These are phyloP conservation scores for Sarcodon aspratus DNA, from an alignment of 768 basidiomycete genomes.

Conservation along the genomic window DNA sequence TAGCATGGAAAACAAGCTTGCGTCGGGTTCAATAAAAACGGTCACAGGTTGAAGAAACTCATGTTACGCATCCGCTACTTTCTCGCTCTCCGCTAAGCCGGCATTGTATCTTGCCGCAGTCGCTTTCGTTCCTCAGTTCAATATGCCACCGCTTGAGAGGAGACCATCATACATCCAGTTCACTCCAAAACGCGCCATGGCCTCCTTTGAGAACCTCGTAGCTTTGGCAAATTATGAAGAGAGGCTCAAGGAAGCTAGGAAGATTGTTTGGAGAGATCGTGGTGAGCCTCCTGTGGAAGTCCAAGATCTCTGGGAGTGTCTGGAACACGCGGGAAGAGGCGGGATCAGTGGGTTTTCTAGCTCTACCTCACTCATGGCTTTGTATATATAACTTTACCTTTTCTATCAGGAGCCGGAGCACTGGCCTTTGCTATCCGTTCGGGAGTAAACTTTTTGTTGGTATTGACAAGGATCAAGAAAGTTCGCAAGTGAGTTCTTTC, in stretches of 20 bases:
- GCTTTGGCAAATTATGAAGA: constrained; percentile 81
- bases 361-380: not conserved
- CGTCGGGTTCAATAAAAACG: too few relatives aligned
- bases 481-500: constrained; percentile 45
- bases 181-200: constrained; percentile 46
- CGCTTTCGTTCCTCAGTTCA: too few relatives aligned
- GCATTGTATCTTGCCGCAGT: too few relatives aligned
- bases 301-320: constrained; percentile 47
- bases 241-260: constrained; percentile 56
- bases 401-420: constrained; percentile 57
- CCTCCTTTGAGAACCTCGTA: constrained; percentile 76
- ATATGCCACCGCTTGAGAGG: constrained; percentile 7
- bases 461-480: constrained; percentile 59
- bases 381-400: not conserved
- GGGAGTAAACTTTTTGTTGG: constrained; percentile 70
- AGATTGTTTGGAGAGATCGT: constrained; percentile 72
- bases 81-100: too few relatives aligned
- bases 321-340: constrained; percentile 61
- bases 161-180: constrained; percentile 33
- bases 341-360: constrained; percentile 47
- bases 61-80: too few relatives aligned
- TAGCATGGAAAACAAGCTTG: too few relatives aligned
- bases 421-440: constrained; percentile 78
- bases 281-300: constrained; percentile 70
- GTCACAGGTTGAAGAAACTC: too few relatives aligned